Conservation (phyloP, 345 rosid genomes). For the Salix dunnii region DNA sequence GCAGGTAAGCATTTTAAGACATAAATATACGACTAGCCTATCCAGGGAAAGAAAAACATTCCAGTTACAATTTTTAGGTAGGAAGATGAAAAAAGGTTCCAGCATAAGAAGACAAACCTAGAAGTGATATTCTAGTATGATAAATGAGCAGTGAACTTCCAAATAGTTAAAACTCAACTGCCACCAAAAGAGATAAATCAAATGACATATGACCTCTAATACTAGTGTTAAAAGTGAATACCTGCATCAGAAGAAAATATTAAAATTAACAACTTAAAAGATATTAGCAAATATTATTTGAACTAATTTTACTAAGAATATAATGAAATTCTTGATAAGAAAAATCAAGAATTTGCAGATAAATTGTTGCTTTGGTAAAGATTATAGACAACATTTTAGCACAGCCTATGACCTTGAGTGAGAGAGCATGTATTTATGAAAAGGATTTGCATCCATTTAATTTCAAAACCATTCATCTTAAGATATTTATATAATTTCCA, state of each 20-base stretch:
- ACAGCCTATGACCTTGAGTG: neutral
- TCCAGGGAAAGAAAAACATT: slow-evolving; percentile 1
- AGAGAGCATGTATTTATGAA: neutral
- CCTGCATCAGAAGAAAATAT: too few relatives aligned
- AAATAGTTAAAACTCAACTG: slow-evolving; percentile 48
- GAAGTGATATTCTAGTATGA: neutral
- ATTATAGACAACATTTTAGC: neutral
- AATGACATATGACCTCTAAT: slow-evolving; percentile 93
- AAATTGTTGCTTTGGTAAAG: neutral
- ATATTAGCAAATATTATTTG: neutral
- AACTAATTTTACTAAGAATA: too few relatives aligned
- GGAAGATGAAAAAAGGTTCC: neutral
- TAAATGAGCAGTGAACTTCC: neutral
- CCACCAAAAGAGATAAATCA: slow-evolving; percentile 97
- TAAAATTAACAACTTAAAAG: neutral
- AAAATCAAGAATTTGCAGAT: neutral
- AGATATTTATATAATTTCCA: too few relatives aligned
- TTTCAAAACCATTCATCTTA: neutral
- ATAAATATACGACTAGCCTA: neutral
- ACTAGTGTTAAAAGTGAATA: too few relatives aligned
- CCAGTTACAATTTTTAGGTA: slow-evolving; percentile 5
- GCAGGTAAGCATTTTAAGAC: neutral
- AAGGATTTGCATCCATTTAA: neutral
- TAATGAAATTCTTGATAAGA: neutral
- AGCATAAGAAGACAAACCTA: neutral